A percentile compares a stretch with the other conserved stretches of the same genome.
phyloP scores from a whole-genome alignment of 2,329 filamentous ascomycete species.

The Colletotrichum melonis region DNA sequence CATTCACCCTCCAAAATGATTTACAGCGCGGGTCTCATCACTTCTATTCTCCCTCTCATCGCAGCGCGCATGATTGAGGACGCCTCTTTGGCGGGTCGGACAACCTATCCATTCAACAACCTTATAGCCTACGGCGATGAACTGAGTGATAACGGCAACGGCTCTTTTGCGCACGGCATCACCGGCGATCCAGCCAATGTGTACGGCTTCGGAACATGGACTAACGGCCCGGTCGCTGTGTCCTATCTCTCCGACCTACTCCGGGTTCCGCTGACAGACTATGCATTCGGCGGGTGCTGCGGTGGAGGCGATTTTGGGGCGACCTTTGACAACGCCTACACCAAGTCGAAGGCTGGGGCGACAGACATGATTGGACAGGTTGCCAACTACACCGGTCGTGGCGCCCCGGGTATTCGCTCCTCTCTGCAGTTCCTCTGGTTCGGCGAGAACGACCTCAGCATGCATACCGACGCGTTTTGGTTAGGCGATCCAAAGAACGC shows the following conservation, averaged over 20 bases:
- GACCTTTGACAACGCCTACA: conserved; percentile 19
- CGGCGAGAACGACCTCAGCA: conserved; percentile 6
- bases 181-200: conserved; percentile 14
- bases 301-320: conserved; percentile 15
- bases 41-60: not conserved
- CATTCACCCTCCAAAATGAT: not conserved
- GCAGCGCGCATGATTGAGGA: not conserved
- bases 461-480: conserved; percentile 19
- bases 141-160: not conserved
- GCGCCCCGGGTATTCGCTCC: not conserved
- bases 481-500: conserved; percentile 8
- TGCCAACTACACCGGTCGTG: not conserved
- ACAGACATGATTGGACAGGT: conserved; percentile 5
- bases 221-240: conserved; percentile 15
- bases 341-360: conserved; percentile 6
- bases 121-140: not conserved
- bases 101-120: not conserved
- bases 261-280: not conserved
- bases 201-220: conserved; percentile 19
- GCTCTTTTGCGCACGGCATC: not conserved
- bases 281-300: conserved; percentile 5
- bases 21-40: not conserved
- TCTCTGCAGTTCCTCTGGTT: not conserved
- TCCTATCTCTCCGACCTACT: conserved; percentile 22
- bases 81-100: not conserved